Conservation (phyloP, 1,284 basidiomycete genomes). For the Mycena citricolor region DNA sequence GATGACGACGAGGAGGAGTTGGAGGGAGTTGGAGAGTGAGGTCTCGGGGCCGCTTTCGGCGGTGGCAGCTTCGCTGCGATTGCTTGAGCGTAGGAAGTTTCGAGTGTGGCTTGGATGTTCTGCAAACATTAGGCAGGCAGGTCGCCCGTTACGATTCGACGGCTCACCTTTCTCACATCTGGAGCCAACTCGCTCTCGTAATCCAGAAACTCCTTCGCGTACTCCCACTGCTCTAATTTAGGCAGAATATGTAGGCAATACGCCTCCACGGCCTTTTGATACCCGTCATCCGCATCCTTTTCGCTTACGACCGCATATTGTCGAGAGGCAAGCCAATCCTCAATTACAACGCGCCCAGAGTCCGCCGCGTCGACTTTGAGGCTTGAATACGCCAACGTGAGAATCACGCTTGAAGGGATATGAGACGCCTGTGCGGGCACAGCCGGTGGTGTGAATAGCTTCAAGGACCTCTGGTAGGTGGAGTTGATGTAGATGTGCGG, state of each 20-base stretch:
- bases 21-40: constrained; percentile 50
- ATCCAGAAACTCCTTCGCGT: constrained; percentile 68
- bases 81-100: constrained; percentile 37
- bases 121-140: constrained; percentile 27
- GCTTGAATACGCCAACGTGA: constrained; percentile 66
- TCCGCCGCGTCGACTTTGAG: constrained; percentile 63
- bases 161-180: constrained; percentile 51
- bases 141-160: not conserved
- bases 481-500: constrained; percentile 56
- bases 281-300: constrained; percentile 48
- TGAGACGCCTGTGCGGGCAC: constrained; percentile 47
- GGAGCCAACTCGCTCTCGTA: constrained; percentile 66
- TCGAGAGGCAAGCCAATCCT: constrained; percentile 70
- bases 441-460: constrained; percentile 56
- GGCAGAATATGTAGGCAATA: constrained; percentile 74
- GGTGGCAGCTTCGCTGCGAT: constrained; percentile 27
- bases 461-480: constrained; percentile 62
- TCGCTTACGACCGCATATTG: constrained; percentile 33
- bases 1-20: constrained; percentile 55
- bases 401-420: constrained; percentile 66
- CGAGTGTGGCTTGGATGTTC: constrained; percentile 44
- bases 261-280: constrained; percentile 70
- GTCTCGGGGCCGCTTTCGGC: constrained; percentile 31
- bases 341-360: constrained; percentile 61
- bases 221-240: constrained; percentile 73